phyloP scores from a whole-genome alignment of 306 rosid genomes.

The Nissolia schottii region DNA sequence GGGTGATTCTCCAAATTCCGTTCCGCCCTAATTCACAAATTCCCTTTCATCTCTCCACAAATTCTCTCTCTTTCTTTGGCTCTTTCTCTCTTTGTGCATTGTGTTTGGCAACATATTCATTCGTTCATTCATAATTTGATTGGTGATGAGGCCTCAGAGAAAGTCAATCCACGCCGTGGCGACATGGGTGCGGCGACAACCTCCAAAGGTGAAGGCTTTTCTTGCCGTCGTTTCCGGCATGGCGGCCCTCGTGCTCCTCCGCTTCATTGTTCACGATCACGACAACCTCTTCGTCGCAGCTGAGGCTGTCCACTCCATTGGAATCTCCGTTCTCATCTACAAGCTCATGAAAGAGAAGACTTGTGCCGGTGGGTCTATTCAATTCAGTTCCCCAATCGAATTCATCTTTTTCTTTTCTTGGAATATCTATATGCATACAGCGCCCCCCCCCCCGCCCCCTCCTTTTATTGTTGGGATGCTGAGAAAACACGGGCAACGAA shows the following conservation, averaged over 20 bases:
- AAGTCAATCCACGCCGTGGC: slow-evolving; percentile 56
- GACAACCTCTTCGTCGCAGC: slow-evolving; percentile 92
- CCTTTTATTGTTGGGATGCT: not conserved
- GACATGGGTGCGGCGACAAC: slow-evolving; percentile 79
- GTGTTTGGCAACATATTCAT: not conserved
- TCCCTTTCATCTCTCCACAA: not conserved
- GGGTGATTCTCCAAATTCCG: not conserved
- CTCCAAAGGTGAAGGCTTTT: slow-evolving; percentile 89
- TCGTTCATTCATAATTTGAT: too few species aligned
- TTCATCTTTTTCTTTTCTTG: not conserved
- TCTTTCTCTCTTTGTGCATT: not conserved
- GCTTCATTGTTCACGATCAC: slow-evolving; percentile 81
- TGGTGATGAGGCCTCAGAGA: slow-evolving; percentile 48
- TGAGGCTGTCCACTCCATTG: slow-evolving; percentile 85
- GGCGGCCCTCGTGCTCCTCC: slow-evolving; percentile 75
- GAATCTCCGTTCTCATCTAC: slow-evolving; percentile 80
- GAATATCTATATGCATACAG: not conserved
- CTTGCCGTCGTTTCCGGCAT: slow-evolving; percentile 78
- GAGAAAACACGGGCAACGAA: not conserved
- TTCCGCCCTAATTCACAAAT: not conserved
- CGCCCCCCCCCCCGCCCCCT: not conserved
- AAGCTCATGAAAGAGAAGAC: slow-evolving; percentile 91
- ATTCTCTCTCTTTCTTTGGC: not conserved
- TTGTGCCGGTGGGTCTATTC: slow-evolving; percentile 55
- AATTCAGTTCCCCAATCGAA: not conserved